Conservation (phyloP, 805 yeast species). For the Saccharomycopsis lassenensis region DNA sequence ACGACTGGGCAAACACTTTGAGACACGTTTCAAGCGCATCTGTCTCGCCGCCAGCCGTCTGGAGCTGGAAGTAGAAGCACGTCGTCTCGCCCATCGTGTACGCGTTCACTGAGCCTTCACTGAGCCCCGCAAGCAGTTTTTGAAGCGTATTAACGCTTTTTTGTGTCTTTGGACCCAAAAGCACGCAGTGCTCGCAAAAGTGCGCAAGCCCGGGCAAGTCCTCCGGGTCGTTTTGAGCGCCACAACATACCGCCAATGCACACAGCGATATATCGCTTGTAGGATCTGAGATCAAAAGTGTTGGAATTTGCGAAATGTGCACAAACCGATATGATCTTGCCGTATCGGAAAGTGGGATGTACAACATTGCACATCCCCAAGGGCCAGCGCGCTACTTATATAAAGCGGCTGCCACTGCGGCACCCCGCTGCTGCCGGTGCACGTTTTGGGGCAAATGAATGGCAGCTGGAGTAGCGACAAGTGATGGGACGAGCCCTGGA, state of each 20-base stretch:
- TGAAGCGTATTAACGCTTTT: slow-evolving; percentile 39
- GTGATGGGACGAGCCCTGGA: no score
- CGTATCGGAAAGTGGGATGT: no score
- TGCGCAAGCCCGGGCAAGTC: slow-evolving; percentile 78
- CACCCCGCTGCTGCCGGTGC: no score
- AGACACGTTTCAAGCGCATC: slow-evolving; percentile 21
- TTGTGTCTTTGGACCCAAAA: slow-evolving; percentile 44
- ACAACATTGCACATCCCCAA: no score
- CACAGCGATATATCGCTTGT: slow-evolving; percentile 52
- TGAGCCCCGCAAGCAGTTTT: slow-evolving; percentile 29
- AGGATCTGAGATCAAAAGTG: slow-evolving; percentile 68
- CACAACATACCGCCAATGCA: slow-evolving; percentile 66
- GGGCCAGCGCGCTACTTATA: no score
- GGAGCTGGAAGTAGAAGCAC: slow-evolving; percentile 51
- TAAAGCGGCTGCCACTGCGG: no score
- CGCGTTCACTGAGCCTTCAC: slow-evolving; percentile 56
- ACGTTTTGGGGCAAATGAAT: no score
- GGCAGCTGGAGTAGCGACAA: no score
- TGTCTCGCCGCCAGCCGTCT: slow-evolving; percentile 25
- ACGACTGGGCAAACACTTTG: slow-evolving; percentile 39
- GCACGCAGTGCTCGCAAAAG: slow-evolving; percentile 68
- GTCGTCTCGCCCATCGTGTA: slow-evolving; percentile 60
- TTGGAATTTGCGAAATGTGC: slow-evolving; percentile 47
- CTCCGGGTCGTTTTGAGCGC: slow-evolving; percentile 70
- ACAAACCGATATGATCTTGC: slow-evolving; percentile 8